Evolutionary conservation across 78 protist genomes (phyloP).

Genomic region (Pelomyxa schiedti): DNA sequence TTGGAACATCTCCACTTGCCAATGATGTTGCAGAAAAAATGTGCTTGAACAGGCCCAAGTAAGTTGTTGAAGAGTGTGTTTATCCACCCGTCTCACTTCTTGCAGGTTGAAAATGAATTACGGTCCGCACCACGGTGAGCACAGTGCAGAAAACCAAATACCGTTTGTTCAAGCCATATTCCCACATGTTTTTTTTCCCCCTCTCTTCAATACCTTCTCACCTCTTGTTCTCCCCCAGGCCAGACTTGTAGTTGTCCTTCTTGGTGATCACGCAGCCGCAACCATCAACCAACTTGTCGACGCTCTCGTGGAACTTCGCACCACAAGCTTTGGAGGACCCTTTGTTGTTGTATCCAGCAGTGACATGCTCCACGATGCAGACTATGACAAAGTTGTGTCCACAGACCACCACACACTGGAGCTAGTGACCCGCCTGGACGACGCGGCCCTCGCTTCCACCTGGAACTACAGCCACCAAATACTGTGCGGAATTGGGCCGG

Average conservation of each 20-base stretch:
- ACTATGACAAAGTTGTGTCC: background rate
- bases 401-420: background rate
- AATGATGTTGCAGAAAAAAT: background rate
- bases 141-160: background rate
- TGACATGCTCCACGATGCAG: background rate
- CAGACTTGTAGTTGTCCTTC: background rate
- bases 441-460: background rate
- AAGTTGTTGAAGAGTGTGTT: too few relatives aligned
- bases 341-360: background rate
- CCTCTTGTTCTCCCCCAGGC: background rate
- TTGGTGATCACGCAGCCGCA: background rate
- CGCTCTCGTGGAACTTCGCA: background rate
- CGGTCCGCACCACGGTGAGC: background rate
- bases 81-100: too few relatives aligned
- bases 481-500: background rate
- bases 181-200: too few relatives aligned
- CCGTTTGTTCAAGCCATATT: background rate
- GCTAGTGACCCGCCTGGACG: background rate
- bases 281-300: background rate
- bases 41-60: background rate
- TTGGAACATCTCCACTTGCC: background rate
- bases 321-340: background rate
- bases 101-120: background rate
- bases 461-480: background rate
- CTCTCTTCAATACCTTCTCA: too few relatives aligned